Percentiles rank a stretch among this genome's conserved stretches.
These are phyloP conservation scores for Leccinum subrobustum DNA, from an alignment of 1,284 basidiomycete genomes.

Conservation along the genomic window DNA sequence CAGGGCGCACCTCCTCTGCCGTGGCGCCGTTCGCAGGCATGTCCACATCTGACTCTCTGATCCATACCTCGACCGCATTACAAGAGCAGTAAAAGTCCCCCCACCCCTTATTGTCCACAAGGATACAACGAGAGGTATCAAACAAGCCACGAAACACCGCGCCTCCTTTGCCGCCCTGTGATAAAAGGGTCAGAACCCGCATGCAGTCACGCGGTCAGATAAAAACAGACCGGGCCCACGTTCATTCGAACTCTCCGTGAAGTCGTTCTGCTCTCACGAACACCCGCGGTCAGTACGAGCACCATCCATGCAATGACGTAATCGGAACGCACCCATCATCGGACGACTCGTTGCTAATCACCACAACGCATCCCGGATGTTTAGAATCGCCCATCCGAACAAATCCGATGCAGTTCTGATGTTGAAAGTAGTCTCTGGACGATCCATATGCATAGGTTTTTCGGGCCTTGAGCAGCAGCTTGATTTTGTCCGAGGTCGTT, in stretches of 20 bases:
- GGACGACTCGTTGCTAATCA: slow-evolving; percentile 57
- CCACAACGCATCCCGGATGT: slow-evolving; percentile 59
- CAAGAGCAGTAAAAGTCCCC: slow-evolving; percentile 56
- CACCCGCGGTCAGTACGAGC: not conserved
- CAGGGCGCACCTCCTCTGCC: not conserved
- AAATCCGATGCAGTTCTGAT: slow-evolving; percentile 71
- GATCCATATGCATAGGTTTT: slow-evolving; percentile 64
- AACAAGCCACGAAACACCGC: slow-evolving; percentile 48
- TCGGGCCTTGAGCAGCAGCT: slow-evolving; percentile 55
- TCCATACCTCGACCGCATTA: slow-evolving; percentile 59
- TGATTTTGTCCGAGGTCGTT: slow-evolving; percentile 49
- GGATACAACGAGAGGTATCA: slow-evolving; percentile 41
- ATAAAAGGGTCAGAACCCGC: not conserved
- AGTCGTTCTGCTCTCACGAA: slow-evolving; percentile 16
- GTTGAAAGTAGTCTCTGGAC: slow-evolving; percentile 55
- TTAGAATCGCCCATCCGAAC: slow-evolving; percentile 55
- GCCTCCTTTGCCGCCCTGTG: slow-evolving; percentile 30
- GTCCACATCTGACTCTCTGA: slow-evolving; percentile 20
- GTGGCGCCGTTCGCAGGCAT: not conserved
- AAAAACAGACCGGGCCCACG: slow-evolving; percentile 51
- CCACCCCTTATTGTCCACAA: slow-evolving; percentile 52
- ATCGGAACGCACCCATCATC: slow-evolving; percentile 14
- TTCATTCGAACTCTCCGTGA: slow-evolving; percentile 59
- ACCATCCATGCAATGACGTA: slow-evolving; percentile 24
- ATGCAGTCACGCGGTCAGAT: not conserved